These are phyloP conservation scores for Colletotrichum viniferum DNA, from an alignment of 2,329 filamentous ascomycete genomes.

Conservation along the genomic window DNA sequence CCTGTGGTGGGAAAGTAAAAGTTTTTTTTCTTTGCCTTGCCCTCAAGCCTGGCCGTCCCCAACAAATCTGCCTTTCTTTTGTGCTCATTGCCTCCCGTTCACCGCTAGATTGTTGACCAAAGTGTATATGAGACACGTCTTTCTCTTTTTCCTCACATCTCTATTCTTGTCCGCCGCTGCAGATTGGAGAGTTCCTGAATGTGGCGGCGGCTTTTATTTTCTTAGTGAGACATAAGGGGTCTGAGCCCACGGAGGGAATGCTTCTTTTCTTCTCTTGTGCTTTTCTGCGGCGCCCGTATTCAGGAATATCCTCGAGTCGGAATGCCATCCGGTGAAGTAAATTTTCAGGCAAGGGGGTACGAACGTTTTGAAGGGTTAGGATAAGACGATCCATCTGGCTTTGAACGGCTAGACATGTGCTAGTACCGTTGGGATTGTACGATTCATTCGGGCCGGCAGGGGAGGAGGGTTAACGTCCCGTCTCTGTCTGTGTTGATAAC, in stretches of 20 bases:
- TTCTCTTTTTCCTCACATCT: neutral
- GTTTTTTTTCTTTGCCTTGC: neutral
- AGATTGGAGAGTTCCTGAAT: neutral
- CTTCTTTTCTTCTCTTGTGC: neutral
- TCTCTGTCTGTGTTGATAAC: neutral
- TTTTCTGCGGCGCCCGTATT: neutral
- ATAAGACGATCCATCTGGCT: neutral
- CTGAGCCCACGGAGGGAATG: neutral
- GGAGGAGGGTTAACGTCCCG: neutral
- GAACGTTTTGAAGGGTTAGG: neutral
- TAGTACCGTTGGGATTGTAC: neutral
- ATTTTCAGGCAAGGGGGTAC: neutral
- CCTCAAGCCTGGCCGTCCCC: neutral
- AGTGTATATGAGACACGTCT: neutral
- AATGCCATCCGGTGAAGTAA: neutral
- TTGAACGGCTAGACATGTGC: neutral
- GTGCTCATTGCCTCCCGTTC: neutral
- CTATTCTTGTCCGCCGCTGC: neutral
- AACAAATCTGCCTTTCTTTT: conserved; percentile 5
- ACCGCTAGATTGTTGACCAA: conserved; percentile 15
- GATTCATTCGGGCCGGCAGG: neutral
- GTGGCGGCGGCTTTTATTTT: neutral
- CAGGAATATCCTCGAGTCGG: neutral
- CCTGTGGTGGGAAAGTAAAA: neutral
- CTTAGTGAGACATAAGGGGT: neutral